A percentile compares a stretch with the other conserved stretches of the same genome.
These are phyloP conservation scores for Medakamo hakoo DNA, from an alignment of 139 green algal genomes.

Conservation along the genomic window DNA sequence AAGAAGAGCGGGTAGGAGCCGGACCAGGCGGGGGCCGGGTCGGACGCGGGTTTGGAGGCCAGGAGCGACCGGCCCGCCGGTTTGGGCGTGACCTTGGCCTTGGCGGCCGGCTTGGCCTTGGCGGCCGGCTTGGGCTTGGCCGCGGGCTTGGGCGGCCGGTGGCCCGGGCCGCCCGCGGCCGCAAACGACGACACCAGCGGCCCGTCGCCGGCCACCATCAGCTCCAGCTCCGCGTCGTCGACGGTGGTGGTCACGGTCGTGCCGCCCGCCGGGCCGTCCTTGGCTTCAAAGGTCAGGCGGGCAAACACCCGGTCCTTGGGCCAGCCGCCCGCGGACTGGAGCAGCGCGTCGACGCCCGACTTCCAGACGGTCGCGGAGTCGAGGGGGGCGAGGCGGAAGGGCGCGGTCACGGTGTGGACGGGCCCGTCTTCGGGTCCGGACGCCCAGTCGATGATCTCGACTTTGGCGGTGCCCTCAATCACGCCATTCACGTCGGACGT, in stretches of 20 bases:
- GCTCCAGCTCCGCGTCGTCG: no score
- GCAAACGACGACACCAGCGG: background rate
- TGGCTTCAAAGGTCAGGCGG: no score
- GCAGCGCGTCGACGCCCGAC: background rate
- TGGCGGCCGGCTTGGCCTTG: background rate
- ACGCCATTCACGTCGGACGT: background rate
- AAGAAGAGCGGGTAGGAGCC: slow-evolving; percentile 4
- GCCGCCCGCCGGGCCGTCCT: no score
- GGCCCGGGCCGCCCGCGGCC: background rate
- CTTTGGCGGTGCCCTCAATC: background rate
- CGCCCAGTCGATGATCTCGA: slow-evolving; percentile 14
- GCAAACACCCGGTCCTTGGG: background rate
- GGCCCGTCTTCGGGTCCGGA: background rate
- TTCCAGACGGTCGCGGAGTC: slow-evolving; percentile 1
- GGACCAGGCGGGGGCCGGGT: slow-evolving; percentile 4
- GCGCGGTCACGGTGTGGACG: background rate
- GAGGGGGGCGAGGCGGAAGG: background rate
- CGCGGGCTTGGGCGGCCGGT: background rate
- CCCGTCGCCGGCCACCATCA: no score
- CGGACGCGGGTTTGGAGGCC: background rate
- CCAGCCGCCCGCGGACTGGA: slow-evolving; percentile 5
- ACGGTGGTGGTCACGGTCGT: no score
- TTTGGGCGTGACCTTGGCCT: background rate
- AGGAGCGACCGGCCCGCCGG: background rate
- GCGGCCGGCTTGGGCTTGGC: background rate